Percentiles rank a stretch among this genome's conserved stretches.
Conservation (phyloP, 305 asterid species). For the Lippia alba region DNA sequence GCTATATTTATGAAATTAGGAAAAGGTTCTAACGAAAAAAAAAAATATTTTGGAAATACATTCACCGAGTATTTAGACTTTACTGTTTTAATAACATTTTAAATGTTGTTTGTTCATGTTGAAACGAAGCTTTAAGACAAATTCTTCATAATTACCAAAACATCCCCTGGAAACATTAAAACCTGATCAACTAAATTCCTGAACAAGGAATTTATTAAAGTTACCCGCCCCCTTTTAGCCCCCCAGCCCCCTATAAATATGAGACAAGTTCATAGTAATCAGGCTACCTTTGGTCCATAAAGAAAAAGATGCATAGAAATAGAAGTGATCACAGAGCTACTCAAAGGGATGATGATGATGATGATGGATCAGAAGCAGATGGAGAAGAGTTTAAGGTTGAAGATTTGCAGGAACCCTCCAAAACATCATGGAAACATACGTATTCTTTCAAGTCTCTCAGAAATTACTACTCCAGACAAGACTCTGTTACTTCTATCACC, state of each 20-base stretch:
- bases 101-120: too few species aligned
- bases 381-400: constrained; percentile 47
- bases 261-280: not conserved
- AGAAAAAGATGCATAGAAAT: constrained; percentile 35
- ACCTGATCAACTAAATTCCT: not conserved
- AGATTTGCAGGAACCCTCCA: constrained; percentile 36
- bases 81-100: too few species aligned
- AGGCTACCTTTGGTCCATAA: not conserved
- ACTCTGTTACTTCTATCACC: constrained; percentile 25
- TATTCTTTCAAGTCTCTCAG: constrained; percentile 36
- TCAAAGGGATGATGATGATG: constrained; percentile 22
- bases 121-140: too few species aligned
- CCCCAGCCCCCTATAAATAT: not conserved
- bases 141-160: too few species aligned
- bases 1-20: too few species aligned
- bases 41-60: too few species aligned
- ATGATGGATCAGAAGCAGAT: constrained; percentile 35
- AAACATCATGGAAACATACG: constrained; percentile 41
- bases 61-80: too few species aligned
- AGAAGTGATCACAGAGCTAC: constrained; percentile 28
- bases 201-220: not conserved
- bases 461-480: constrained; percentile 35
- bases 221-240: not conserved
- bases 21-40: too few species aligned
- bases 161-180: not conserved